Evolutionary conservation across 331 rosid genomes (phyloP).

Genomic region (Rosa hybrid): DNA sequence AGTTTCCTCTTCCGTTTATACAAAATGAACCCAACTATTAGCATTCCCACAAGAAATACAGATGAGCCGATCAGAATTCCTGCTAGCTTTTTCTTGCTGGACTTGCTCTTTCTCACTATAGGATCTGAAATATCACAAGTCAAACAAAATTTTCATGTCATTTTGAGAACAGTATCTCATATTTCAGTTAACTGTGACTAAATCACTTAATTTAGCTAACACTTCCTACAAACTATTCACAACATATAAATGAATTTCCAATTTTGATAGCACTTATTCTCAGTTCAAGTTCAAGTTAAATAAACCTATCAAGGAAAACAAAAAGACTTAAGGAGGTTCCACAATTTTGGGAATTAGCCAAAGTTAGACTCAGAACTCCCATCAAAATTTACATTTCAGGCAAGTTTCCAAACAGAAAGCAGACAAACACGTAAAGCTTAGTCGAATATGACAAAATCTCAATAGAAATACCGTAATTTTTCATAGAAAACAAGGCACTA

Average conservation of each 20-base stretch:
- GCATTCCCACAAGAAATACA: slow-evolving; percentile 3
- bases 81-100: not conserved
- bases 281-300: not conserved
- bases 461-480: not conserved
- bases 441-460: not conserved
- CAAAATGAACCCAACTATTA: not conserved
- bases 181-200: not conserved
- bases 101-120: not conserved
- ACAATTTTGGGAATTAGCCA: not conserved
- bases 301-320: not conserved
- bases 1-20: slow-evolving; percentile 3
- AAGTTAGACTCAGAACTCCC: not conserved
- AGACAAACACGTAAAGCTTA: not conserved
- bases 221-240: not conserved
- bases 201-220: not conserved
- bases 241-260: not conserved
- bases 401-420: not conserved
- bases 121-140: not conserved
- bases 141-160: not conserved
- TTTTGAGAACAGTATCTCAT: not conserved
- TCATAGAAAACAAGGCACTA: not conserved
- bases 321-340: not conserved
- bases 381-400: not conserved
- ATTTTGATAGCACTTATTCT: too few species aligned
- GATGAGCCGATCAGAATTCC: not conserved